phyloP scores from a whole-genome alignment of 768 basidiomycete genomes.

The Pluteus cervinus region DNA sequence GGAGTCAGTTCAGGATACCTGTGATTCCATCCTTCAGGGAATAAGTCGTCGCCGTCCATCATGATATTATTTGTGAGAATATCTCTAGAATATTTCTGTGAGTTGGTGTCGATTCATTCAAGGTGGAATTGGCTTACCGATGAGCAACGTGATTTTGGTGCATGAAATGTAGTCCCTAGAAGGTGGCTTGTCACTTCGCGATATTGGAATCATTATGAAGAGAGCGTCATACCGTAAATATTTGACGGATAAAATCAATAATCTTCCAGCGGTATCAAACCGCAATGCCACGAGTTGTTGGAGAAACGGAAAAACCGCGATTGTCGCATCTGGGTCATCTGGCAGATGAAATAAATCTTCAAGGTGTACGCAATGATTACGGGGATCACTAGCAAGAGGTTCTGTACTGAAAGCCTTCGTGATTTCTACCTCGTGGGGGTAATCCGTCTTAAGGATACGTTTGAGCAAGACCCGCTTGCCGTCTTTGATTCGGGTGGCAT shows the following conservation, averaged over 20 bases:
- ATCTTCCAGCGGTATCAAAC: constrained; percentile 26
- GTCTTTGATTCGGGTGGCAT: constrained; percentile 25
- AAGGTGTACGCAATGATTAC: constrained; percentile 31
- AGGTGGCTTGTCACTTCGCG: neutral
- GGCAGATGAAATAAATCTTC: constrained; percentile 15
- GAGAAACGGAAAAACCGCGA: constrained; percentile 27
- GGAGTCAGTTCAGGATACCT: constrained; percentile 6
- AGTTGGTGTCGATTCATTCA: neutral
- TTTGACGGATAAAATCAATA: constrained; percentile 21
- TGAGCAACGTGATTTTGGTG: constrained; percentile 24
- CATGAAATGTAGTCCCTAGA: constrained; percentile 28
- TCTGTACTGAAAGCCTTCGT: constrained; percentile 16
- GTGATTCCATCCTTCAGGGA: constrained; percentile 17
- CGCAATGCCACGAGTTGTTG: constrained; percentile 11
- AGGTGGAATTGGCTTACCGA: constrained; percentile 12
- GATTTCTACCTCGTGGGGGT: constrained; percentile 23
- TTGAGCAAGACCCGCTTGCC: constrained; percentile 21
- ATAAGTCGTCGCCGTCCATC: constrained; percentile 17
- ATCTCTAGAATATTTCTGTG: constrained; percentile 16
- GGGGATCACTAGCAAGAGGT: constrained; percentile 10
- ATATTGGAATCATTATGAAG: no score
- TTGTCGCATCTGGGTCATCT: constrained; percentile 10
- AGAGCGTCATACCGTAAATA: constrained; percentile 15
- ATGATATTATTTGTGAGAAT: constrained; percentile 23
- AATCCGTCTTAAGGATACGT: constrained; percentile 22